Evolutionary conservation across 73 alveolate species (phyloP).

Genomic region (Paramecium biaurelia): DNA sequence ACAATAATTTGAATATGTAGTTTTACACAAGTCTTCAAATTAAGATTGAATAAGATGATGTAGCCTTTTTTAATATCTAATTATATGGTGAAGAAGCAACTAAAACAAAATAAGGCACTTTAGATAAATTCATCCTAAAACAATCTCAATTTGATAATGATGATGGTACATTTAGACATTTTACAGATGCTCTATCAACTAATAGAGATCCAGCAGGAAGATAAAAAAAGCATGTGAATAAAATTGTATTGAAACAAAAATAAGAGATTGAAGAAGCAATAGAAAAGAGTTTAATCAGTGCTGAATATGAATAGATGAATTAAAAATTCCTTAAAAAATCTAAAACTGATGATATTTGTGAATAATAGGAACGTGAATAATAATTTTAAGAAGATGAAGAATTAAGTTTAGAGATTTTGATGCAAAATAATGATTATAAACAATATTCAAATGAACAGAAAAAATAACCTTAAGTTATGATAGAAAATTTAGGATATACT

Average conservation of each 20-base stretch:
- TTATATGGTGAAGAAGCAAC: not conserved
- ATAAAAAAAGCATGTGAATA: not conserved
- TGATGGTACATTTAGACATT: not conserved
- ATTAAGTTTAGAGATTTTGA: not conserved
- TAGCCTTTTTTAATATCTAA: not conserved
- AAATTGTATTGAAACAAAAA: not conserved
- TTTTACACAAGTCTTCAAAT: not conserved
- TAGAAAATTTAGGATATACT: not conserved
- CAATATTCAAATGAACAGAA: not conserved
- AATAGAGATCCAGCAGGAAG: not conserved
- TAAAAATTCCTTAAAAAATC: not conserved
- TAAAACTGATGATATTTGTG: not conserved
- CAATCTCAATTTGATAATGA: not conserved
- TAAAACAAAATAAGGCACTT: not conserved
- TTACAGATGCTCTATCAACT: not conserved
- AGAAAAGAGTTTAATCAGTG: not conserved
- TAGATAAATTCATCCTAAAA: not conserved
- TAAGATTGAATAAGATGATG: not conserved
- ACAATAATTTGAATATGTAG: not conserved
- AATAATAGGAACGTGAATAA: not conserved
- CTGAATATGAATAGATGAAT: not conserved
- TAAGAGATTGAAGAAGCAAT: not conserved
- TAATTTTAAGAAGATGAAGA: not conserved
- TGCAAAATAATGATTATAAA: not conserved
- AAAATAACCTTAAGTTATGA: not conserved